A percentile compares a stretch with the other conserved stretches of the same genome.
phyloP scores from a whole-genome alignment of 2,329 filamentous ascomycete species.

The Raffaelea ambrosiae region DNA sequence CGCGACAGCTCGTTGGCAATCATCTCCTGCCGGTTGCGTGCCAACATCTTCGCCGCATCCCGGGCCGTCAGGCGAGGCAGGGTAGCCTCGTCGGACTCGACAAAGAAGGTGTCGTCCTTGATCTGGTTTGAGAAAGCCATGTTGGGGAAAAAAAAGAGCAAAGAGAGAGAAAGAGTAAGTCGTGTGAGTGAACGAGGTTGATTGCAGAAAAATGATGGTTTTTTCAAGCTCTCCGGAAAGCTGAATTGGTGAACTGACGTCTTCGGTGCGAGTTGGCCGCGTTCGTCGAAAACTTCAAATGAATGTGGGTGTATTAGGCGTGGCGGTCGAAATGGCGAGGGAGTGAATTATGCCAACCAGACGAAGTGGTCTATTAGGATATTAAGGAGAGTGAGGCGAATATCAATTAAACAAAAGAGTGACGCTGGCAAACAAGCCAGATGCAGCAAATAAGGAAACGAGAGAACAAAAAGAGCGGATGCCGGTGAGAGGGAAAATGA shows the following conservation, averaged over 20 bases:
- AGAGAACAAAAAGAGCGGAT: conserved; percentile 12
- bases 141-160: conserved; percentile 15
- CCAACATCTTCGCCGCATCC: conserved; percentile 69
- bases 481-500: conserved; percentile 15
- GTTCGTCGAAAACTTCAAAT: conserved; percentile 9
- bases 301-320: conserved; percentile 16
- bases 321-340: conserved; percentile 16
- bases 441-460: conserved; percentile 28
- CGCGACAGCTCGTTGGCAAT: conserved; percentile 85
- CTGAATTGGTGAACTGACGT: conserved; percentile 12
- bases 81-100: conserved; percentile 45
- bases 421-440: conserved; percentile 42
- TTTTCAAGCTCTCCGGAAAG: conserved; percentile 40
- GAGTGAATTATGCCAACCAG: conserved; percentile 30
- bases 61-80: conserved; percentile 56
- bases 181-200: neutral
- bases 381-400: conserved; percentile 51
- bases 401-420: conserved; percentile 41
- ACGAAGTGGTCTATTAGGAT: conserved; percentile 38
- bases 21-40: conserved; percentile 75
- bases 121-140: conserved; percentile 21
- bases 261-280: conserved; percentile 5
- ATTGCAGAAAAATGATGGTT: conserved; percentile 37
- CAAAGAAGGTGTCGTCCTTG: conserved; percentile 41
- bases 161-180: conserved; percentile 15